These are phyloP conservation scores for Vanilla planifolia DNA, from an alignment of 106 monocot species.

Conservation along the genomic window DNA sequence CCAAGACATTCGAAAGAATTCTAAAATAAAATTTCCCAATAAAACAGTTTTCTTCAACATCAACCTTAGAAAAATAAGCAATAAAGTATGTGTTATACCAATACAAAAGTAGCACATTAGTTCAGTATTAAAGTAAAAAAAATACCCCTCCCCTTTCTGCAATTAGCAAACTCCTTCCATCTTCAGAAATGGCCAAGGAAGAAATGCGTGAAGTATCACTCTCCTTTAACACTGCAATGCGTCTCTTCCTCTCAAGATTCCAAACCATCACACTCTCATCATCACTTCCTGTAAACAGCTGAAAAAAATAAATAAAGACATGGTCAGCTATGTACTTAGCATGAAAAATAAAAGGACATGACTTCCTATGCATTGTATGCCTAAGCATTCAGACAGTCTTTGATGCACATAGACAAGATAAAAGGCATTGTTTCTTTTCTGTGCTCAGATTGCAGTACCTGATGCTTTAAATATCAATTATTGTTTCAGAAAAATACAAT, in stretches of 20 bases:
- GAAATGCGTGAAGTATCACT: conserved; percentile 78
- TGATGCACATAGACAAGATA: too few relatives aligned
- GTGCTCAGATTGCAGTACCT: too few relatives aligned
- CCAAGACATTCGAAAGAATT: too few relatives aligned
- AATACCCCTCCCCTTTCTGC: conserved; percentile 80
- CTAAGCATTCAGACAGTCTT: too few relatives aligned
- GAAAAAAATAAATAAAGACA: conserved; percentile 14
- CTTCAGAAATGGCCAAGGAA: conserved; percentile 73
- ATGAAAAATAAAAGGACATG: not conserved
- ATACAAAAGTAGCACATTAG: not conserved
- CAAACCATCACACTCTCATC: conserved; percentile 78
- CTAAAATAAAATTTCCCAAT: too few relatives aligned
- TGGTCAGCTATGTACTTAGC: conserved; percentile 6
- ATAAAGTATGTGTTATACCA: not conserved
- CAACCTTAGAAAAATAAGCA: not conserved
- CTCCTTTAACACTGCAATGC: conserved; percentile 59
- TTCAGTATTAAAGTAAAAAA: not conserved
- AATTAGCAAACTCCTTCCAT: conserved; percentile 61
- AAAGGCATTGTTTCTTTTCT: too few relatives aligned
- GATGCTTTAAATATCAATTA: too few relatives aligned
- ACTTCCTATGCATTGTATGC: too few relatives aligned
- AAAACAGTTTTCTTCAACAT: too few relatives aligned
- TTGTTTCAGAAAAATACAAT: too few relatives aligned
- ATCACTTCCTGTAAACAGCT: conserved; percentile 96
- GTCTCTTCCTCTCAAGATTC: conserved; percentile 81